A percentile compares a stretch with the other conserved stretches of the same genome.
Conservation (phyloP, 495 filamentous ascomycete species). For the Hypoxylon crocopeplum region DNA sequence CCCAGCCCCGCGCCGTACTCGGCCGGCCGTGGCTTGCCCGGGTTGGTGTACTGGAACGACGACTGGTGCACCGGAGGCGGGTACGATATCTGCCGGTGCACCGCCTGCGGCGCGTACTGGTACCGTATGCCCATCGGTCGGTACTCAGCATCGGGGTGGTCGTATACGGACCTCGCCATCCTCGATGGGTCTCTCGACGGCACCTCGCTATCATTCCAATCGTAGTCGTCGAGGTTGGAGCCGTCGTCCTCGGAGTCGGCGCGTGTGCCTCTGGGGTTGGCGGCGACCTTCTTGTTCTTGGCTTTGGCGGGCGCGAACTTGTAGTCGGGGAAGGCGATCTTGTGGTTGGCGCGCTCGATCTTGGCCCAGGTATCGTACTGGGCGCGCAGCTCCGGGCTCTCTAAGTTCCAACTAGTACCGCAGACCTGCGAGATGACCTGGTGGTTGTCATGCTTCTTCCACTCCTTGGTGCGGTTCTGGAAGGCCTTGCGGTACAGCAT, state of each 20-base stretch:
- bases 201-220: slow-evolving; percentile 44
- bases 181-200: slow-evolving; percentile 42
- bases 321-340: slow-evolving; percentile 86
- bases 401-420: slow-evolving; percentile 85
- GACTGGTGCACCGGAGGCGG: slow-evolving; percentile 56
- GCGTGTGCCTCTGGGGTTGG: background rate
- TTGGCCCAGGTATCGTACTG: slow-evolving; percentile 82
- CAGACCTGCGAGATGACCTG: slow-evolving; percentile 88
- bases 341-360: slow-evolving; percentile 85
- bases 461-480: slow-evolving; percentile 82
- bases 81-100: slow-evolving; percentile 41
- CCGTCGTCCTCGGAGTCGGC: slow-evolving; percentile 50
- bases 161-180: slow-evolving; percentile 41
- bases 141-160: slow-evolving; percentile 45
- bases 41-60: slow-evolving; percentile 67
- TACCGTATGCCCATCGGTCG: slow-evolving; percentile 40
- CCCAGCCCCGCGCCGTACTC: slow-evolving; percentile 60
- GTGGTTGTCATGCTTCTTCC: slow-evolving; percentile 88
- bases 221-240: slow-evolving; percentile 37
- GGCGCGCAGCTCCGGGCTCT: slow-evolving; percentile 72
- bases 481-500: slow-evolving; percentile 97
- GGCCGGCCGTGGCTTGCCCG: slow-evolving; percentile 63
- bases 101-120: slow-evolving; percentile 35
- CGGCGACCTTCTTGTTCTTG: slow-evolving; percentile 44
- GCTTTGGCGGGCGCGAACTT: slow-evolving; percentile 92